phyloP scores from a whole-genome alignment of 805 yeast genomes.

The Lachancea sp. region DNA sequence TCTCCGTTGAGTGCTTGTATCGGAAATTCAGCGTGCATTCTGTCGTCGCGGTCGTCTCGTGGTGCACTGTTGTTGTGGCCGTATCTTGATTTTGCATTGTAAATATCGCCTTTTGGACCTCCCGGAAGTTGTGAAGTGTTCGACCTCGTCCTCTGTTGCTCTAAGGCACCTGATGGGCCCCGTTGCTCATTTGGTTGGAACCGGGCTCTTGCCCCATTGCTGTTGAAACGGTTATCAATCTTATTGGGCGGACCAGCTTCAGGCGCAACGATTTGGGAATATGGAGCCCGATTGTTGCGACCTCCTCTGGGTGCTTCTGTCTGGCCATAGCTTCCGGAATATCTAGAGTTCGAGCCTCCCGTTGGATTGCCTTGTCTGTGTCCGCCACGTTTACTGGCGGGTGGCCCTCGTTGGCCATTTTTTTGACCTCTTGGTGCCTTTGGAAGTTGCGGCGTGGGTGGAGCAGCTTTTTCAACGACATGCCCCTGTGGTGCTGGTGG shows the following conservation, averaged over 20 bases:
- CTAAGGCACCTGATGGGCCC: neutral
- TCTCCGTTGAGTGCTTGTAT: neutral
- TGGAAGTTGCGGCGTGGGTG: constrained; percentile 4
- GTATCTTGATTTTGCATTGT: neutral
- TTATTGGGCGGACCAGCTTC: neutral
- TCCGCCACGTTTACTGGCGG: neutral
- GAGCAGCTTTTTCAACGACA: constrained; percentile 13
- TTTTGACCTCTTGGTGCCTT: constrained; percentile 8
- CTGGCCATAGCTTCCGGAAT: neutral
- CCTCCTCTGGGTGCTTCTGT: neutral
- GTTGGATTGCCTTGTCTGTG: neutral
- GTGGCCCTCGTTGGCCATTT: neutral
- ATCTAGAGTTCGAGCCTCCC: neutral
- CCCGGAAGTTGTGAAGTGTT: neutral
- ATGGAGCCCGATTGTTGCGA: neutral
- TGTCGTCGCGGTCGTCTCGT: neutral
- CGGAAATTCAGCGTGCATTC: neutral
- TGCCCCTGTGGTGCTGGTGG: constrained; percentile 33
- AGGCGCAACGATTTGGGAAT: neutral
- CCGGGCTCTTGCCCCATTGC: neutral
- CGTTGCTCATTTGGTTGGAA: neutral
- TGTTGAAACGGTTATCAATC: constrained; percentile 3
- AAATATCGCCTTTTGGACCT: neutral
- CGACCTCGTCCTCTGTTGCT: too few species aligned
- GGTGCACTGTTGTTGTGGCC: neutral